Percentiles rank a stretch among this genome's conserved stretches.
phyloP scores from a whole-genome alignment of 768 basidiomycete species.

The Termitomyces sp. region DNA sequence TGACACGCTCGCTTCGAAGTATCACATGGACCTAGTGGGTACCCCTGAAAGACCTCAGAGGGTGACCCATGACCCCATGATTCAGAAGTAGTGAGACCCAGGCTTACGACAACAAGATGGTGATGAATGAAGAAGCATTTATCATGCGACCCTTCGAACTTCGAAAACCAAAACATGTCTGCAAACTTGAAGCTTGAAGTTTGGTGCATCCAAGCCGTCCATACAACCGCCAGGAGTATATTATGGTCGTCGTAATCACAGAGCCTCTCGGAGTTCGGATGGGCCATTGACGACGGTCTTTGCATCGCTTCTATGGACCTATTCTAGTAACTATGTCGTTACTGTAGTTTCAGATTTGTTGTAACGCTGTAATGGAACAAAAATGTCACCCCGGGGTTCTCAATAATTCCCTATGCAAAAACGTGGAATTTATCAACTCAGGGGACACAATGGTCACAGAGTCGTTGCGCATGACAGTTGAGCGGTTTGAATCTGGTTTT shows the following conservation, averaged over 20 bases:
- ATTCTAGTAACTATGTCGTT: no score
- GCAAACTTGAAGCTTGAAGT: background rate
- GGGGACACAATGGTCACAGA: background rate
- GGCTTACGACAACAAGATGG: no score
- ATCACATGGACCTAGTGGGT: background rate
- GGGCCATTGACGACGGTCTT: background rate
- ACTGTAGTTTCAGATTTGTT: background rate
- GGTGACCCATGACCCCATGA: no score
- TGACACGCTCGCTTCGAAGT: background rate
- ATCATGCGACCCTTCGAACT: background rate
- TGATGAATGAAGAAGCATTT: no score
- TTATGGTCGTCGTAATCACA: background rate
- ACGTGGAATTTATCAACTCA: background rate
- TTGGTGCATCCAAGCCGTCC: background rate
- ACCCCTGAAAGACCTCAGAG: background rate
- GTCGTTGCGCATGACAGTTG: no score
- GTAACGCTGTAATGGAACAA: background rate
- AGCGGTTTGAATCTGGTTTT: no score
- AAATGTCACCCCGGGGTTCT: background rate
- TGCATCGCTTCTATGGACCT: no score
- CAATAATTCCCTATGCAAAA: no score
- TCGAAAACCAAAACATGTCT: background rate
- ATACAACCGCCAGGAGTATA: background rate
- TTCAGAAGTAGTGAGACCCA: no score
- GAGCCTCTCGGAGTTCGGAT: background rate